Conservation (phyloP, 495 filamentous ascomycete species). For the Hypoxylon subgilvum region DNA sequence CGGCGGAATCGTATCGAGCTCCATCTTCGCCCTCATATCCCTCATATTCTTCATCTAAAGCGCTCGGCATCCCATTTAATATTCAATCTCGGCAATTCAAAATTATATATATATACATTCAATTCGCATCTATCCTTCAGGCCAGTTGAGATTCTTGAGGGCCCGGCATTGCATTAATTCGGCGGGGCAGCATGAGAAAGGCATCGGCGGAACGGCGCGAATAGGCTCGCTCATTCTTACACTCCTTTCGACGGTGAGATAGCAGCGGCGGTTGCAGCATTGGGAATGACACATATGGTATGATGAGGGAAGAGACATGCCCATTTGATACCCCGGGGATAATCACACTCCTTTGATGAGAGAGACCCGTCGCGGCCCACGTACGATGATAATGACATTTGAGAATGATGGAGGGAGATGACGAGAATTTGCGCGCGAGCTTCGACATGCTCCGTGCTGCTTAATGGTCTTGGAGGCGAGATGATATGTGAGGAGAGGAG, state of each 20-base stretch:
- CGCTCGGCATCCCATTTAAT: conserved; percentile 10
- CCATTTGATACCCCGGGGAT: conserved; percentile 21
- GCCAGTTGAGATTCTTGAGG: conserved; percentile 10
- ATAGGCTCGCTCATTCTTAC: conserved; percentile 14
- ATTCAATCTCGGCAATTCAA: conserved; percentile 5
- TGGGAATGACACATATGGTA: conserved; percentile 7
- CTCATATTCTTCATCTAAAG: conserved; percentile 15
- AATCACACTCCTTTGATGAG: conserved; percentile 28
- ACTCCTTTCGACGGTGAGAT: background rate
- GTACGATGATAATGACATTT: conserved; percentile 11
- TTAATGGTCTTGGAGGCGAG: conserved; percentile 13
- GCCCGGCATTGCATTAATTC: conserved; percentile 5
- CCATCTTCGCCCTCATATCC: background rate
- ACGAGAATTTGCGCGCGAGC: background rate
- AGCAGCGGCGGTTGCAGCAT: conserved; percentile 5
- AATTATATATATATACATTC: conserved; percentile 12
- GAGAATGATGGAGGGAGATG: conserved; percentile 1
- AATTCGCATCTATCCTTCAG: conserved; percentile 30
- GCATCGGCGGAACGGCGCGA: background rate
- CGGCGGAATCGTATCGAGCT: conserved; percentile 5
- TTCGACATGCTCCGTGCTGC: conserved; percentile 2
- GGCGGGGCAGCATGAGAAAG: conserved; percentile 4
- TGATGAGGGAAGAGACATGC: conserved; percentile 1
- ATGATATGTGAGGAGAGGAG: background rate
- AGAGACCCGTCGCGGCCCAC: conserved; percentile 9